Percentiles rank a stretch among this genome's conserved stretches.
These are phyloP conservation scores for Coniochaeta ligniaria DNA, from an alignment of 2,329 filamentous ascomycete species.

Conservation along the genomic window DNA sequence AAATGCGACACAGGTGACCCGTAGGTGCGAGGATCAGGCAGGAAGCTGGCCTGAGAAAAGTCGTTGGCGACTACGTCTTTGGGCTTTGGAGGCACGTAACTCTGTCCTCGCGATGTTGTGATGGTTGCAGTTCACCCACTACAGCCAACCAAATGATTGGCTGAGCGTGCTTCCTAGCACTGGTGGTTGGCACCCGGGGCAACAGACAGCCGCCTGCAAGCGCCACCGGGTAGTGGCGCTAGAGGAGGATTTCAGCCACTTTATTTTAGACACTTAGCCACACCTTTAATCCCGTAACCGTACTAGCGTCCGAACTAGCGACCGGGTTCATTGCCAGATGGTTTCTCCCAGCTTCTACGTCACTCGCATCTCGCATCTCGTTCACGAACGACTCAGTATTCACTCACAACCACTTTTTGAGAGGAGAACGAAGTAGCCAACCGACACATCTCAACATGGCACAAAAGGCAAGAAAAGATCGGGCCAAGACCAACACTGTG, in stretches of 20 bases:
- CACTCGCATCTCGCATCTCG: not conserved
- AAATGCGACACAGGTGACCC: not conserved
- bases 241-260: not conserved
- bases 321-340: not conserved
- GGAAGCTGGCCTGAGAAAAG: not conserved
- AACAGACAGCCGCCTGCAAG: conserved; percentile 16
- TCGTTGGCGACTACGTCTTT: not conserved
- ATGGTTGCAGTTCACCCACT: conserved; percentile 18
- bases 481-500: conserved; percentile 69
- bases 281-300: not conserved
- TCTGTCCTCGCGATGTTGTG: conserved; percentile 31
- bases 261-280: not conserved
- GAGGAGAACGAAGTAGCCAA: not conserved
- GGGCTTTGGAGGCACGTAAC: not conserved
- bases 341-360: not conserved
- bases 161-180: conserved; percentile 9
- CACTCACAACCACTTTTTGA: not conserved
- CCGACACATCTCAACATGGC: conserved; percentile 35
- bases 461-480: conserved; percentile 57
- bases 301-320: not conserved
- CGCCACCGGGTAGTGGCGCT: not conserved
- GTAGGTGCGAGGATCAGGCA: not conserved
- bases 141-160: conserved; percentile 26
- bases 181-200: conserved; percentile 24
- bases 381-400: not conserved